phyloP scores from a whole-genome alignment of 2,329 filamentous ascomycete species.

The Colletotrichum nymphaeae region DNA sequence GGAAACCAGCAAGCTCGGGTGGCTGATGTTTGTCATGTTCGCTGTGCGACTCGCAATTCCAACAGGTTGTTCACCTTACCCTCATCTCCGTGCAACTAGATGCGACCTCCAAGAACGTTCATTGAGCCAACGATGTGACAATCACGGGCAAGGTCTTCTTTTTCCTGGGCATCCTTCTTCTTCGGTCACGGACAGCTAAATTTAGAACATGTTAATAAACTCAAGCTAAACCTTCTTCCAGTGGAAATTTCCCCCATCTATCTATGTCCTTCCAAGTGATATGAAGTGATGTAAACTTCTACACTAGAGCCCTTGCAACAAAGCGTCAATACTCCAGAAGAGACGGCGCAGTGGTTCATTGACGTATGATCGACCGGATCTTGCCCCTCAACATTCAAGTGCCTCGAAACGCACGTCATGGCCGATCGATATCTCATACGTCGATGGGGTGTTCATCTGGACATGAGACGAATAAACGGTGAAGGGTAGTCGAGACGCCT shows the following conservation, averaged over 20 bases:
- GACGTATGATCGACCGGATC: neutral
- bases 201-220: too few species aligned
- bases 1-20: neutral
- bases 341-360: neutral
- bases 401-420: constrained; percentile 4
- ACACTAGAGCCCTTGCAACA: neutral
- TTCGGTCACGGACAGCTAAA: too few species aligned
- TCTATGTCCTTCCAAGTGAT: neutral
- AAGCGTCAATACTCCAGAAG: neutral
- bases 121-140: too few species aligned
- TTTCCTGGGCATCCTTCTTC: too few species aligned
- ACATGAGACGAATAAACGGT: neutral
- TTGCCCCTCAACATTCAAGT: neutral
- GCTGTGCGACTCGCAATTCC: neutral
- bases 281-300: neutral
- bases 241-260: too few species aligned
- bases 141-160: too few species aligned
- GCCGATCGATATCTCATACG: neutral
- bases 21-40: neutral
- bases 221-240: too few species aligned
- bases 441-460: neutral
- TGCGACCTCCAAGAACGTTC: too few species aligned
- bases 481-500: neutral
- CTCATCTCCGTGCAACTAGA: too few species aligned
- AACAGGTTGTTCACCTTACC: too few species aligned